Conservation (phyloP, 2,329 filamentous ascomycete species). For the Pyrenochaeta sp. region DNA sequence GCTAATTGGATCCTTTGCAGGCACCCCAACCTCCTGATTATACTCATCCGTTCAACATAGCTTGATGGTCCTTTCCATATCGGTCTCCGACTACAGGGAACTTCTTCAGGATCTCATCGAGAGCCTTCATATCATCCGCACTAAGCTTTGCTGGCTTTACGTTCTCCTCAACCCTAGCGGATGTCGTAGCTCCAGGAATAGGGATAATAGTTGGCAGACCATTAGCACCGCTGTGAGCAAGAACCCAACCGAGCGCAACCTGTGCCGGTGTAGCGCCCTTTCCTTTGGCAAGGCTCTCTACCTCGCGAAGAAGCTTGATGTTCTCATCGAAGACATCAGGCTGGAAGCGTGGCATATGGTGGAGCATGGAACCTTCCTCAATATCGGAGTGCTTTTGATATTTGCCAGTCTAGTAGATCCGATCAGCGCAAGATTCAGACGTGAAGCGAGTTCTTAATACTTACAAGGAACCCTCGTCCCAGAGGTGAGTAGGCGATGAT, state of each 20-base stretch:
- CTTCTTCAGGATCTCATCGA: constrained; percentile 60
- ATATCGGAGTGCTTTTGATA: constrained; percentile 64
- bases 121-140: constrained; percentile 59
- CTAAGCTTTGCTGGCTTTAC: constrained; percentile 61
- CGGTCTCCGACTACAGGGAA: constrained; percentile 53
- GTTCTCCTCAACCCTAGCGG: constrained; percentile 68
- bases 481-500: constrained; percentile 75
- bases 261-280: constrained; percentile 69
- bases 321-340: constrained; percentile 71
- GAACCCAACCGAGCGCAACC: constrained; percentile 71
- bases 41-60: constrained; percentile 18
- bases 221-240: constrained; percentile 57
- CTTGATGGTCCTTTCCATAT: constrained; percentile 36
- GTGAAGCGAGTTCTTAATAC: neutral
- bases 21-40: neutral
- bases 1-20: too few species aligned
- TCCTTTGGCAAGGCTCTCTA: constrained; percentile 65
- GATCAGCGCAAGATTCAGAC: constrained; percentile 23
- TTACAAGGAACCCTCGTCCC: constrained; percentile 64
- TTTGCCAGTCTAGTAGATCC: constrained; percentile 43
- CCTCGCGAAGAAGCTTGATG: constrained; percentile 65
- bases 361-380: constrained; percentile 61
- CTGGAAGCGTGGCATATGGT: constrained; percentile 66
- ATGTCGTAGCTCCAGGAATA: constrained; percentile 70
- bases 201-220: constrained; percentile 68